Evolutionary conservation across 2,329 filamentous ascomycete species (phyloP), one percentile per base, ranked within the genome.

Genomic region (Gnomoniopsis smithogilvyi): DNA sequence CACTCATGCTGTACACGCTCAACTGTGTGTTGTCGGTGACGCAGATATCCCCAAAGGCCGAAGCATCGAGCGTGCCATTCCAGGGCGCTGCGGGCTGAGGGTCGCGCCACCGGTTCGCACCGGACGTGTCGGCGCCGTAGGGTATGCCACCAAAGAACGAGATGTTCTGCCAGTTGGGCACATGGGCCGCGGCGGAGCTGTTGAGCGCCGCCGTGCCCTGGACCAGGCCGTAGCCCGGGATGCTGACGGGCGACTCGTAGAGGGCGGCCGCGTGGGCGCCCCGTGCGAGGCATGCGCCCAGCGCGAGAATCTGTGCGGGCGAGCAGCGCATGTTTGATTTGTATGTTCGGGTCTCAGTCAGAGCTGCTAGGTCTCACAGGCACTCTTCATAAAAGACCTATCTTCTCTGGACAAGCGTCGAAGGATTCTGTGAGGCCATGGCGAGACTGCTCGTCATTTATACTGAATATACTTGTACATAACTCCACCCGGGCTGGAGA

Each of bases 121-220:
- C 73, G 7, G 65, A 65, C 1, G 74, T 72, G 22, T 67, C 63
- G 62, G 75, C 69, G 14, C 78, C 80, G 62, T 77, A 83, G 0
- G 80, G 79, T 22, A 83, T 73, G 56, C 78, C 79, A 41, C 75
- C 73, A 66, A 78, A 83, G 19, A 73, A 73, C 30, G 82, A 76
- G 47, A 83, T 63, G 15, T 72, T 64, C 51, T 73, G 75, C 6
- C 62, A 64, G 34, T 61, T 50, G 34, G 62, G 57, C 34, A 63
- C 46, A 38, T 54, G 54, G 34, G 56, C 56, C 12, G 12, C 12
- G 6, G 36, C 12, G 24, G 56, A 61, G 51, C 54, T 61, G 49
- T 64, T 64, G 47, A 64, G 61, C 22, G 58, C 61, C 19, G 55
- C 51, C 34, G 59, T 61, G 51, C 62, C 62, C 45, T 64, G 61